Evolutionary conservation across 345 rosid species (phyloP), one percentile per base, ranked within the genome.

Genomic region (Lepidium sativum): DNA sequence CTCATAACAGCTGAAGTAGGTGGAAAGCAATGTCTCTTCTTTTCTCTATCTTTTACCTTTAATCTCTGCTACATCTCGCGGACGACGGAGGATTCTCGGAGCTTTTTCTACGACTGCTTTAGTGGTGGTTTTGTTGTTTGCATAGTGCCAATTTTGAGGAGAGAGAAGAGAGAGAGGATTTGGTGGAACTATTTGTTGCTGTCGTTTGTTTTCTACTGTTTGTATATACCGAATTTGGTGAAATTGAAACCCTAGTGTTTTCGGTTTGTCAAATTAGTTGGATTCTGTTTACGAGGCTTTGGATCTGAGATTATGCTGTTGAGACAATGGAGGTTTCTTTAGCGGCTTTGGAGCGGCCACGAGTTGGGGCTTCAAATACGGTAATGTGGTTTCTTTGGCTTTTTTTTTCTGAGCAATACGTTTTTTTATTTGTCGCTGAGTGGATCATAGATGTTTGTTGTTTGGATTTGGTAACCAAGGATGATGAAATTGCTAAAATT

Each of bases 301-400:
- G 72, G 71, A 73, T 73, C 77, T 59, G 63, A 59, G 77, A 73
- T 73, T 73, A 73, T 73, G 77, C 77, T 35, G 18, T 67, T 54
- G 68, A 60, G 70, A 53, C 77, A 83, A 92, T 92, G 98, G 87
- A 92, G 77, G 82, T 80, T 84, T 76, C 98, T 67, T 61, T 84
- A 78, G 85, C 90, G 60, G 84, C 88, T 77, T 78, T 88, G 74
- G 98, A 91, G 80, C 89, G 95, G 66, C 86, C 90, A 4, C 81
- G 92, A 63, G 78, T 32, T 20, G 81, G 83, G 51, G 70, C 81
- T 56, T 75, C 96, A 10, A 89, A 87, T 78, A 80, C 91, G 98
- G 98, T 92, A 79, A 62, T 47, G 38, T 3, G 14, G 10, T 34
- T 50, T 50, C 5, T 27, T 48, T 39, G 17, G 13, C 25, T 50